These are phyloP conservation scores for Annona cherimola DNA, from an alignment of 164 flowering plant species.

Conservation along the genomic window DNA sequence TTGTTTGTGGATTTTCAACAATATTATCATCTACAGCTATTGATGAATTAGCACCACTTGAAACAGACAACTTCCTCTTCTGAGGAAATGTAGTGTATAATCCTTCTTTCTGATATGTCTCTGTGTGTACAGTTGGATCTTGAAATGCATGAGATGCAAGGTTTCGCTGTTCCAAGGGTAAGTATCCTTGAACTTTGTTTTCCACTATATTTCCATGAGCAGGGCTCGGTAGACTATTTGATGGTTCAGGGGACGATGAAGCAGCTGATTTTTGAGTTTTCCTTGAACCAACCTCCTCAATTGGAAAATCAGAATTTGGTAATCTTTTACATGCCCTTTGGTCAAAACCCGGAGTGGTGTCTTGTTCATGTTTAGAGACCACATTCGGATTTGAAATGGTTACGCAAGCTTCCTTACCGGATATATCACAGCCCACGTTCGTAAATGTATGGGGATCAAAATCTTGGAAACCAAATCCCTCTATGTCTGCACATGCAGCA, in stretches of 20 bases:
- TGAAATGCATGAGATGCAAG: slow-evolving; percentile 12
- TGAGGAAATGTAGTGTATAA: slow-evolving; percentile 22
- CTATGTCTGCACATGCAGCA: slow-evolving; percentile 1
- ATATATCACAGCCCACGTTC: background rate
- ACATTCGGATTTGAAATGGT: slow-evolving; percentile 9
- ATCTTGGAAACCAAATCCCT: slow-evolving; percentile 10
- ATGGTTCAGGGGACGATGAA: slow-evolving; percentile 19
- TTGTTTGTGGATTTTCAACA: slow-evolving; percentile 11
- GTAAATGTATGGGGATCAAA: slow-evolving; percentile 3
- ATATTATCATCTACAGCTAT: slow-evolving; percentile 12
- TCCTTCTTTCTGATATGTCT: slow-evolving; percentile 13
- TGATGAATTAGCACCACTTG: slow-evolving; percentile 24
- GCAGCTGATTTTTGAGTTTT: slow-evolving; percentile 32
- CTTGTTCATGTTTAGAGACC: slow-evolving; percentile 17
- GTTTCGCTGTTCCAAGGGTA: slow-evolving; percentile 13
- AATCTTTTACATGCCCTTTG: slow-evolving; percentile 23
- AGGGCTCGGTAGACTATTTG: slow-evolving; percentile 20
- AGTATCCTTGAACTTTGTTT: slow-evolving; percentile 4
- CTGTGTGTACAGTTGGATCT: slow-evolving; percentile 14
- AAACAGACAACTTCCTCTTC: slow-evolving; percentile 28
- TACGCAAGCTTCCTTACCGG: slow-evolving; percentile 7
- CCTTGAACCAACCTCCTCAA: slow-evolving; percentile 23
- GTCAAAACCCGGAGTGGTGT: slow-evolving; percentile 19
- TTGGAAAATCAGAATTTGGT: slow-evolving; percentile 20
- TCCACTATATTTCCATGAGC: slow-evolving; percentile 14